Conservation (phyloP, 805 yeast genomes). For the Candida khao-thaluensis region DNA sequence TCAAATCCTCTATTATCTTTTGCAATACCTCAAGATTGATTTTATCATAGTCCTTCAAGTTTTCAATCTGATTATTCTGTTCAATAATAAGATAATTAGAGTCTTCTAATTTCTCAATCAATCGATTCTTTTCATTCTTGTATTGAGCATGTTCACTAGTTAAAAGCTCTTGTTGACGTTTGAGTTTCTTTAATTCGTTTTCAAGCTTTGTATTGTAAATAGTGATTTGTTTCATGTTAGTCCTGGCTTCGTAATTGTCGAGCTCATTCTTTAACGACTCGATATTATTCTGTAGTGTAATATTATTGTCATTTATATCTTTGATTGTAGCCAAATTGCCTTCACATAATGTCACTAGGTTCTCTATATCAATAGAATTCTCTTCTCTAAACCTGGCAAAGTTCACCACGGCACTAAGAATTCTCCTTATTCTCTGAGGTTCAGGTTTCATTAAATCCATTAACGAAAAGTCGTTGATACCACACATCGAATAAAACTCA, state of each 20-base stretch:
- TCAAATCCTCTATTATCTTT: conserved; percentile 53
- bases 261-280: conserved; percentile 14
- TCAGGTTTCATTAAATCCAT: conserved; percentile 79
- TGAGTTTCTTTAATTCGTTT: conserved; percentile 57
- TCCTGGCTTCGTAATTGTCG: conserved; percentile 25
- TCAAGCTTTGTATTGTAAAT: conserved; percentile 57
- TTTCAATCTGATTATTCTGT: conserved; percentile 56
- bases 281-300: conserved; percentile 26
- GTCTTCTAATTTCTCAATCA: conserved; percentile 60
- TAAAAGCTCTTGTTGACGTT: conserved; percentile 59
- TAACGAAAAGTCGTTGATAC: conserved; percentile 72
- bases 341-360: conserved; percentile 55
- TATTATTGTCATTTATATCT: conserved; percentile 26
- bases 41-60: conserved; percentile 56
- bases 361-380: conserved; percentile 67
- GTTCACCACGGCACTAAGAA: conserved; percentile 80
- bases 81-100: conserved; percentile 57
- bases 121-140: conserved; percentile 57
- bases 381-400: conserved; percentile 83
- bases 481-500: conserved; percentile 67
- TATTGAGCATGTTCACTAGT: conserved; percentile 62
- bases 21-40: conserved; percentile 58
- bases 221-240: conserved; percentile 39
- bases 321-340: conserved; percentile 41
- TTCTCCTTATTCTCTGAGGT: conserved; percentile 56